Evolutionary conservation across 805 yeast genomes (phyloP).

Genomic region (Suhomyces pyralidae): DNA sequence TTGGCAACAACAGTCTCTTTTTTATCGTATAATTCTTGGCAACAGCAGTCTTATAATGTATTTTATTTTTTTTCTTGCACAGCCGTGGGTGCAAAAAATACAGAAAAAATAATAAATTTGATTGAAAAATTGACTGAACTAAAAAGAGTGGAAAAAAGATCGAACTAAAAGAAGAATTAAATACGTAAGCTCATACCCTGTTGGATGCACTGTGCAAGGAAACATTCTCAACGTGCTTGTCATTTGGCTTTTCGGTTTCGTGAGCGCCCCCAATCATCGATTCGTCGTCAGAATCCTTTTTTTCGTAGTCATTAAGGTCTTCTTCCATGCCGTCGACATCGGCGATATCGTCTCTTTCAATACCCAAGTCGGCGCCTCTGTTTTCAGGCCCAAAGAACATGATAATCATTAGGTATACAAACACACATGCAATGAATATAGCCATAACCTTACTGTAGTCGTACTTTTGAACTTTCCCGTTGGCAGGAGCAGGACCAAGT

Average conservation of each 20-base stretch:
- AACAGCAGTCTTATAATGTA: no score
- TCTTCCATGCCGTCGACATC: slow-evolving; percentile 7
- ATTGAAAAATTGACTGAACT: background rate
- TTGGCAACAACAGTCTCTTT: no score
- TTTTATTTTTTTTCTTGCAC: no score
- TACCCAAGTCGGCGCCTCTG: slow-evolving; percentile 18
- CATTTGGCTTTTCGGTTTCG: background rate
- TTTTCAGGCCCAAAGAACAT: slow-evolving; percentile 62
- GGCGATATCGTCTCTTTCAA: slow-evolving; percentile 14
- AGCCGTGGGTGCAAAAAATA: background rate
- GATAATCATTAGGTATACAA: slow-evolving; percentile 48
- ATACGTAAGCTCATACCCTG: slow-evolving; percentile 1
- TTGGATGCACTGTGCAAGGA: background rate
- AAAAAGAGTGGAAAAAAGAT: background rate
- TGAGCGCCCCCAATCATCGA: background rate
- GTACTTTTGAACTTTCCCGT: slow-evolving; percentile 21
- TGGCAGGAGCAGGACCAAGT: slow-evolving; percentile 16
- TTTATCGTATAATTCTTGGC: no score
- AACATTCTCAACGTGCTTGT: background rate
- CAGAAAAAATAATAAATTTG: background rate
- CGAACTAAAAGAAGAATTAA: no score
- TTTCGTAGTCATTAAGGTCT: slow-evolving; percentile 3
- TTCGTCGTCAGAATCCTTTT: slow-evolving; percentile 4
- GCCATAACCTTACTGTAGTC: slow-evolving; percentile 64
- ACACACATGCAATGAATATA: slow-evolving; percentile 63